Percentiles rank a stretch among this genome's conserved stretches.
Conservation (phyloP, 495 filamentous ascomycete species). For the Cudoniella acicularis region DNA sequence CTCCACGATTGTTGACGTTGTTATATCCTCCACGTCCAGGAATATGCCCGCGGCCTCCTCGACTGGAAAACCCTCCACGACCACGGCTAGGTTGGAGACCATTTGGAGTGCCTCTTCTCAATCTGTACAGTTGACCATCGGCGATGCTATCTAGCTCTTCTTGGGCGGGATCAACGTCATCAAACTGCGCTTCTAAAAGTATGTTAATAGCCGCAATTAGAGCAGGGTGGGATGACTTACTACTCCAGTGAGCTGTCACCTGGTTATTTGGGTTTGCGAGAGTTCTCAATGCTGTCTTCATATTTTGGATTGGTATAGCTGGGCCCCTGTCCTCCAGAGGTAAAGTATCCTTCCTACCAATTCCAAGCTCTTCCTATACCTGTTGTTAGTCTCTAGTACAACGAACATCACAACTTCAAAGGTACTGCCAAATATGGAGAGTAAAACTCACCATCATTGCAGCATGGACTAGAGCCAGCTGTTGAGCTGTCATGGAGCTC, state of each 20-base stretch:
- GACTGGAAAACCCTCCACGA: not conserved
- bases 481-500: not conserved
- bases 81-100: not conserved
- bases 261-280: not conserved
- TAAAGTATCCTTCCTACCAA: constrained; percentile 18
- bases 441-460: constrained; percentile 20
- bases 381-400: not conserved
- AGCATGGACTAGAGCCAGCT: constrained; percentile 3
- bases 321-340: constrained; percentile 18
- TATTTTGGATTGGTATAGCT: not conserved
- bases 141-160: constrained; percentile 13
- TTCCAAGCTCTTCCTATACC: constrained; percentile 23
- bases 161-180: constrained; percentile 15
- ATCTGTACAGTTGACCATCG: constrained; percentile 19
- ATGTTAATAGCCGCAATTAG: not conserved
- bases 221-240: constrained; percentile 2
- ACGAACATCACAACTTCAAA: too few relatives aligned
- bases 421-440: not conserved
- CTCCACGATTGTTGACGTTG: not conserved
- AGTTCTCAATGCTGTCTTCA: not conserved
- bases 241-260: constrained; percentile 12
- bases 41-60: not conserved
- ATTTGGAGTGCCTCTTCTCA: constrained; percentile 5
- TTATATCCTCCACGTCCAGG: not conserved
- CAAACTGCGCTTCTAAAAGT: constrained; percentile 7